A percentile compares a stretch with the other conserved stretches of the same genome.
phyloP scores from a whole-genome alignment of 129 eudicot species.

The Dittrichia graveolens region DNA sequence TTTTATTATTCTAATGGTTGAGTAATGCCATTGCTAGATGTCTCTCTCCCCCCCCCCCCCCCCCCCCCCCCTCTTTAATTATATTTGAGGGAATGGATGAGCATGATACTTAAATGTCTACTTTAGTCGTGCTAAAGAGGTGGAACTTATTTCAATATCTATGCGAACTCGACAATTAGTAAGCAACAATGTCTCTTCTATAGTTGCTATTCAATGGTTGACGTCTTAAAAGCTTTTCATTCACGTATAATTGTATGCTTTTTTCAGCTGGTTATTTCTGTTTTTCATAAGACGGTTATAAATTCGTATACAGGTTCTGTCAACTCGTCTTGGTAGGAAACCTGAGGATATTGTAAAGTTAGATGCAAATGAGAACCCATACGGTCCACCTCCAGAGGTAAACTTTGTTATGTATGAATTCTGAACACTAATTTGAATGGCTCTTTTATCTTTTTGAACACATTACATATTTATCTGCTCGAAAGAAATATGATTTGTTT shows the following conservation, averaged over 20 bases:
- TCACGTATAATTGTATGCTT: not conserved
- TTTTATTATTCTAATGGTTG: constrained; percentile 4
- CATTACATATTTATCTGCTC: not conserved
- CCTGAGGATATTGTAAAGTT: constrained; percentile 92
- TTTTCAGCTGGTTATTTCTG: not conserved
- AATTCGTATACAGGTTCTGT: constrained; percentile 62
- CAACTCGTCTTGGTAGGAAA: constrained; percentile 96
- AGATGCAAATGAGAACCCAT: constrained; percentile 99
- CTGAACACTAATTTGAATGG: not conserved
- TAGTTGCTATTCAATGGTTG: not conserved
- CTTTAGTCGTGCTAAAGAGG: too few species aligned
- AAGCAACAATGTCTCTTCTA: not conserved
- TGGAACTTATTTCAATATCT: not conserved
- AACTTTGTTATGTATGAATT: constrained; percentile 7
- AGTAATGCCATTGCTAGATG: constrained; percentile 1
- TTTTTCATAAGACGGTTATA: not conserved
- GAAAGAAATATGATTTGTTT: not conserved
- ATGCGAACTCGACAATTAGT: not conserved
- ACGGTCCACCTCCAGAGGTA: constrained; percentile 99
- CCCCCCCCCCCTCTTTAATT: too few species aligned
- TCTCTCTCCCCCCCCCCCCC: too few species aligned
- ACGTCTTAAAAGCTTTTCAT: not conserved
- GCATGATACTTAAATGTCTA: not conserved
- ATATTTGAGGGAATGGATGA: not conserved
- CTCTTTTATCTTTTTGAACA: not conserved